These are phyloP conservation scores for Pogostemon cablin DNA, from an alignment of 257 asterid species.

Conservation along the genomic window DNA sequence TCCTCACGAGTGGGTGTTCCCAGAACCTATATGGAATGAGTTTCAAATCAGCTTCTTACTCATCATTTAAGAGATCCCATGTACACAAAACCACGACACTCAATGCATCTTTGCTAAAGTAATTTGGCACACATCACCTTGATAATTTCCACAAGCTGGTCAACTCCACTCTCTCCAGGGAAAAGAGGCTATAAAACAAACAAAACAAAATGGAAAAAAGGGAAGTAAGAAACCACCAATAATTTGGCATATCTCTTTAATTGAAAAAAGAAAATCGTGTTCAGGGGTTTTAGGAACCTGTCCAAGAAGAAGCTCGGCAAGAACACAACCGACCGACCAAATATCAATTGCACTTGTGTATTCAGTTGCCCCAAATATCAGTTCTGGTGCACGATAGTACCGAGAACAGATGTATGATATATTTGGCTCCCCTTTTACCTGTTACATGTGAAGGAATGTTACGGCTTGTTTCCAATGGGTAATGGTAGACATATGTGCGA, in stretches of 20 bases:
- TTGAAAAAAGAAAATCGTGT: neutral
- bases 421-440: constrained; percentile 90
- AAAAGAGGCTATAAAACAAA: constrained; percentile 59
- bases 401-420: constrained; percentile 84
- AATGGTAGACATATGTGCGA: constrained; percentile 21
- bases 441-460: constrained; percentile 32
- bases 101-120: neutral
- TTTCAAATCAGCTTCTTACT: constrained; percentile 2
- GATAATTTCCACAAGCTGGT: constrained; percentile 86
- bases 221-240: constrained; percentile 7
- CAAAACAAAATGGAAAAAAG: constrained; percentile 11
- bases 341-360: constrained; percentile 81
- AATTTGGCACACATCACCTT: constrained; percentile 48
- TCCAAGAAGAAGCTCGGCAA: constrained; percentile 87
- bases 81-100: neutral
- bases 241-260: neutral
- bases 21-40: constrained; percentile 49
- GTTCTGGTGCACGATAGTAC: constrained; percentile 82
- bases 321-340: constrained; percentile 93
- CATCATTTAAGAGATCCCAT: constrained; percentile 3
- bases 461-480: constrained; percentile 12
- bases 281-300: constrained; percentile 52
- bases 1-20: constrained; percentile 94
- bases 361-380: constrained; percentile 84
- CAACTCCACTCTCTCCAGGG: constrained; percentile 93